Evolutionary conservation across 345 rosid species (phyloP).

Genomic region (Pistacia integerrima): DNA sequence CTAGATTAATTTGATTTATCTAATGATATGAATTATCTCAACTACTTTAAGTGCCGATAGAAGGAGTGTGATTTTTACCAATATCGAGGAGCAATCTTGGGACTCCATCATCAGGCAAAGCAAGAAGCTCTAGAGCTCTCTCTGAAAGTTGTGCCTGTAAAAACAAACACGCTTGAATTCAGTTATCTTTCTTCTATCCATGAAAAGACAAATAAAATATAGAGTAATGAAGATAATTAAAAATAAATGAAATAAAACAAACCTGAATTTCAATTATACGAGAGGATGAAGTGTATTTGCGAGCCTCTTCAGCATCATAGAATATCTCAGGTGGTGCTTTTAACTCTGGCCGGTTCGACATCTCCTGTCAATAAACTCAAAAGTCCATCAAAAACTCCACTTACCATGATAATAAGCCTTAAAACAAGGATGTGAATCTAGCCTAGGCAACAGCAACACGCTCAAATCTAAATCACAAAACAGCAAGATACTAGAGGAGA

Average conservation of each 20-base stretch:
- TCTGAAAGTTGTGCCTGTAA: conserved; percentile 74
- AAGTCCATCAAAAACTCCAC: neutral
- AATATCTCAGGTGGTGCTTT: conserved; percentile 95
- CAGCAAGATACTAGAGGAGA: too few species aligned
- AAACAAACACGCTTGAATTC: neutral
- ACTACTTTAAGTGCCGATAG: neutral
- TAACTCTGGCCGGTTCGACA: conserved; percentile 81
- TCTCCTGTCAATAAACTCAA: conserved; percentile 16
- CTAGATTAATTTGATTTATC: neutral
- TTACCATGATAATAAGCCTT: too few species aligned
- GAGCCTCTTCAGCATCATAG: conserved; percentile 82
- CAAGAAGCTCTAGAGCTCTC: conserved; percentile 96
- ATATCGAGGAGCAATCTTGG: conserved; percentile 89
- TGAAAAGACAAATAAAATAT: neutral
- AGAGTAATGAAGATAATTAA: neutral
- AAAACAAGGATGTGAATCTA: too few species aligned
- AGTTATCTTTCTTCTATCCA: neutral
- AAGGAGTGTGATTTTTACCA: conserved; percentile 34
- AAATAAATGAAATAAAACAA: neutral
- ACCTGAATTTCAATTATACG: conserved; percentile 97
- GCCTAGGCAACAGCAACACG: too few species aligned
- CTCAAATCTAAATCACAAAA: too few species aligned
- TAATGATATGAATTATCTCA: conserved; percentile 3
- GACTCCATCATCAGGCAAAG: conserved; percentile 76
- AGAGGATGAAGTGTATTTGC: conserved; percentile 90